Conservation (phyloP, 2,329 filamentous ascomycete genomes). For the Aspergillus fumigatiaffinis region DNA sequence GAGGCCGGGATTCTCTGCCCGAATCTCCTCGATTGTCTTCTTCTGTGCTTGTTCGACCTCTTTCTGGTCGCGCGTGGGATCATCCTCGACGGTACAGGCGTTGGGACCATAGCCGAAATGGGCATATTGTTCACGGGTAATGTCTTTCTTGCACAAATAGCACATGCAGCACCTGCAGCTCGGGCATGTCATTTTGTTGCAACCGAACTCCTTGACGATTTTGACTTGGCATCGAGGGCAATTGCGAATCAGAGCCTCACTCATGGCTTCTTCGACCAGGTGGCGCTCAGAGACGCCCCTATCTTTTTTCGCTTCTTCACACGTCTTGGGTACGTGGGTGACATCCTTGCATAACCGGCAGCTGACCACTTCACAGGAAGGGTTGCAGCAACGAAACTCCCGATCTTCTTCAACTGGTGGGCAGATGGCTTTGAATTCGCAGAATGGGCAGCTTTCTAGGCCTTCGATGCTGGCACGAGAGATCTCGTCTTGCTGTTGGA, state of each 20-base stretch:
- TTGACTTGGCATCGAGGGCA: conserved; percentile 65
- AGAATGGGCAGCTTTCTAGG: conserved; percentile 75
- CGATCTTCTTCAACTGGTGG: conserved; percentile 63
- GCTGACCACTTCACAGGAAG: conserved; percentile 60
- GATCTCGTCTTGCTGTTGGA: conserved; percentile 68
- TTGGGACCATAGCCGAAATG: conserved; percentile 62
- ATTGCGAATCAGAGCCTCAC: conserved; percentile 67
- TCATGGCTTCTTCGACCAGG: conserved; percentile 79
- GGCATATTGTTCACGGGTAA: conserved; percentile 57
- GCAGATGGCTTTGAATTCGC: conserved; percentile 72
- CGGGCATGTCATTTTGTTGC: conserved; percentile 77
- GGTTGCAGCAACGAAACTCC: conserved; percentile 69
- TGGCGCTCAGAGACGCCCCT: conserved; percentile 60
- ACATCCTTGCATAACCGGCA: conserved; percentile 65
- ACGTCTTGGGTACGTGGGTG: conserved; percentile 69
- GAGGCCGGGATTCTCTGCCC: conserved; percentile 21
- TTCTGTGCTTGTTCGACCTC: conserved; percentile 28
- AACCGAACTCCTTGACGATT: conserved; percentile 74
- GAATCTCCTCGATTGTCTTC: conserved; percentile 24
- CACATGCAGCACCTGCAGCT: conserved; percentile 55
- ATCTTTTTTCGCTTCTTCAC: conserved; percentile 62
- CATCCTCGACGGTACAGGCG: conserved; percentile 27
- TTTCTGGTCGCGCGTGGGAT: conserved; percentile 12
- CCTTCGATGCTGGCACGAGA: conserved; percentile 67
- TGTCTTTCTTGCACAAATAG: conserved; percentile 59